Conservation (phyloP, 371 early-diverging fungal species). For the Nematocida major region DNA sequence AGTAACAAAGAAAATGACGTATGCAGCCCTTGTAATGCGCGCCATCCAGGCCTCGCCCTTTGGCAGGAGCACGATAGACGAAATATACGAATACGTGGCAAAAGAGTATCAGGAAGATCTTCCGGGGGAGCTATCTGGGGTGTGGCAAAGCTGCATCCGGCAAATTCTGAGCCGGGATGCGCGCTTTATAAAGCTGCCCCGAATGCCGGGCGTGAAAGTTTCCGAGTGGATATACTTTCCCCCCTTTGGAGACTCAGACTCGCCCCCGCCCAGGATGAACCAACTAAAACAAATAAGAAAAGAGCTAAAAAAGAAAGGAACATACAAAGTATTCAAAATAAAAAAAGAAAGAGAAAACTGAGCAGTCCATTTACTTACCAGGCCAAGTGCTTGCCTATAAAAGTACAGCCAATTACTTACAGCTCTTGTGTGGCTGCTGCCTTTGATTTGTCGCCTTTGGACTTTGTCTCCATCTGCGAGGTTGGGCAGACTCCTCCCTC, state of each 20-base stretch:
- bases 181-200: constrained; percentile 10
- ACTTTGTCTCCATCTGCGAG: constrained; percentile 16
- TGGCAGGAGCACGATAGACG: constrained; percentile 6
- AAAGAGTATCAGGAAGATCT: neutral
- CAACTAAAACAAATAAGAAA: neutral
- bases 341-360: neutral
- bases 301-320: neutral
- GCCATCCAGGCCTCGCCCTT: constrained; percentile 11
- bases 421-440: constrained; percentile 13
- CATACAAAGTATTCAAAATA: neutral
- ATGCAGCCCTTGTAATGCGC: neutral
- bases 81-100: constrained; percentile 2
- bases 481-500: constrained; percentile 59
- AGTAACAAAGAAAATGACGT: constrained; percentile 5
- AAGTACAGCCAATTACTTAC: neutral
- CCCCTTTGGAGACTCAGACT: neutral
- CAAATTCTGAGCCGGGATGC: constrained; percentile 32
- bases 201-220: neutral
- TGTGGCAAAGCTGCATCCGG: constrained; percentile 5
- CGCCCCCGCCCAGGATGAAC: neutral
- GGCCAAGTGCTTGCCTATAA: neutral
- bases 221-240: constrained; percentile 46
- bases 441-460: constrained; percentile 17
- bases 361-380: neutral
- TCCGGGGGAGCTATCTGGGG: neutral